Evolutionary conservation across 129 eudicot species (phyloP).

Genomic region (Tagetes erecta): DNA sequence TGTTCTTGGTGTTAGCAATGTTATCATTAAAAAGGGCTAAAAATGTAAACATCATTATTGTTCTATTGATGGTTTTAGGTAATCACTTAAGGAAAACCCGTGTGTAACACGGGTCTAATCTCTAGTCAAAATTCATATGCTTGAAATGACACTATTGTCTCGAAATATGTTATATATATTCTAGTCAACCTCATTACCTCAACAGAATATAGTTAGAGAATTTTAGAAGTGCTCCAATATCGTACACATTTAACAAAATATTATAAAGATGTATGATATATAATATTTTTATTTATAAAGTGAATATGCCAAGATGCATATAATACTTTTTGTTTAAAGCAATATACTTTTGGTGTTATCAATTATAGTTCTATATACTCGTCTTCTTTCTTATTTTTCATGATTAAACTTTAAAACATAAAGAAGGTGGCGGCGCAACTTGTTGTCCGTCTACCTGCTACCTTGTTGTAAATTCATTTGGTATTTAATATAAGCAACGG

Average conservation of each 20-base stretch:
- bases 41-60: conserved; percentile 39
- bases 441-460: too few species aligned
- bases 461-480: too few species aligned
- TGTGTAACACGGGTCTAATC: too few species aligned
- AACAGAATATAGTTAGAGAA: neutral
- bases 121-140: too few species aligned
- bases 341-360: neutral
- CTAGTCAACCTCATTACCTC: neutral
- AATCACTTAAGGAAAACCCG: too few species aligned
- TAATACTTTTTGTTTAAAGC: neutral
- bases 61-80: neutral
- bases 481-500: too few species aligned
- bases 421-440: too few species aligned
- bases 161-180: neutral
- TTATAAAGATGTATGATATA: neutral
- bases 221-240: conserved; percentile 16
- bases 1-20: conserved; percentile 76
- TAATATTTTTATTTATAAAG: neutral
- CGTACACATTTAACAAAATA: neutral
- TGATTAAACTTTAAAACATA: neutral
- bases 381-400: neutral
- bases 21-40: conserved; percentile 86
- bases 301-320: conserved; percentile 18
- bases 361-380: too few species aligned
- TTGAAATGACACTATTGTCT: neutral